Evolutionary conservation across 352 stramenopile species (phyloP).

Genomic region (Pythium volutum): DNA sequence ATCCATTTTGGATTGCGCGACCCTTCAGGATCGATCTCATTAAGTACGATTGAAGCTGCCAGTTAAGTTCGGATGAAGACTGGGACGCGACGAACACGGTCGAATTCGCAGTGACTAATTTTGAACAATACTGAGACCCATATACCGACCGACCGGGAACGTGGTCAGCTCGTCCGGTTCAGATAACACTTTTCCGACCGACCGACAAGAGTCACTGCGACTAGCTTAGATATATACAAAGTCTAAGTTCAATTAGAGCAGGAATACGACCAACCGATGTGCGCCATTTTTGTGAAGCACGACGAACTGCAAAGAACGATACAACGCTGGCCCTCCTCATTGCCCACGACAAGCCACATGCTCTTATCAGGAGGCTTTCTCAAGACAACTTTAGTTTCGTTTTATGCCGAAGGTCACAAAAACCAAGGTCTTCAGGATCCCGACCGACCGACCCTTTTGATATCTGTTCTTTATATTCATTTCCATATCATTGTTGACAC

Average conservation of each 20-base stretch:
- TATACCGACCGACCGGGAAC: conserved; percentile 46
- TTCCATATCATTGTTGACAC: conserved; percentile 4
- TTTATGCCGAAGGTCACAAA: conserved; percentile 2
- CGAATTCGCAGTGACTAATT: conserved; percentile 20
- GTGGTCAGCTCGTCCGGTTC: conserved; percentile 18
- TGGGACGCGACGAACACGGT: conserved; percentile 25
- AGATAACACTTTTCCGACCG: conserved; percentile 19
- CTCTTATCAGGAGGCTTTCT: conserved; percentile 20
- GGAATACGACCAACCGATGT: conserved; percentile 19
- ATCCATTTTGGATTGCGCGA: conserved; percentile 2
- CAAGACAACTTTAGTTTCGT: too few species aligned
- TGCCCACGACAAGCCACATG: conserved; percentile 1
- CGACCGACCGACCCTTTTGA: conserved; percentile 25
- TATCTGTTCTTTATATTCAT: conserved; percentile 24
- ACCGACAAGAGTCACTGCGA: background rate
- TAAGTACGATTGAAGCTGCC: conserved; percentile 2
- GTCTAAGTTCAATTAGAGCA: background rate
- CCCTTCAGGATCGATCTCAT: conserved; percentile 18
- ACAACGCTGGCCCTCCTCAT: conserved; percentile 1
- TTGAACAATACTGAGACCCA: conserved; percentile 30
- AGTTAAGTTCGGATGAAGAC: conserved; percentile 1
- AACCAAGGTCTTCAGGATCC: background rate
- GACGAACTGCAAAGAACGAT: conserved; percentile 22
- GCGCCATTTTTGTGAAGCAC: conserved; percentile 14
- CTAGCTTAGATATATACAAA: conserved; percentile 20